These are phyloP conservation scores for Solanum paucissectum DNA, from an alignment of 257 asterid genomes.

Conservation along the genomic window DNA sequence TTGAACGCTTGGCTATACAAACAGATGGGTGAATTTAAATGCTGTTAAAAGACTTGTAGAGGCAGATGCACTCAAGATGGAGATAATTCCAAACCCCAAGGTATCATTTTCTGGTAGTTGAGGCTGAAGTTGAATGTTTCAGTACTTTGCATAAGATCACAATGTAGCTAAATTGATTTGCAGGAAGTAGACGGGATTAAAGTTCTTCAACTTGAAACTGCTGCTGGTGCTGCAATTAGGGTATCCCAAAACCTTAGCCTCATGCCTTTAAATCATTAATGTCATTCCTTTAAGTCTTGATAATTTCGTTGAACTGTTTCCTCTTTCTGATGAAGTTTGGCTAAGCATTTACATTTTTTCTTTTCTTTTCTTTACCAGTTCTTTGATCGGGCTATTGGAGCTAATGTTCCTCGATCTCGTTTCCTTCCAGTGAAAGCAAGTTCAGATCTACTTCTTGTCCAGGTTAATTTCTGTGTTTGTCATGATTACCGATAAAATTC, in stretches of 20 bases:
- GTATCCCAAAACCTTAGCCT: constrained; percentile 18
- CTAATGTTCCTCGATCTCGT: constrained; percentile 91
- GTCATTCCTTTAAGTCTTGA: background rate
- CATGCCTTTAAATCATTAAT: background rate
- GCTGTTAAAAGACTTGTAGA: constrained; percentile 80
- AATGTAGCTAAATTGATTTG: background rate
- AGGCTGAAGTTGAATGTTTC: background rate
- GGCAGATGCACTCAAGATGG: constrained; percentile 82
- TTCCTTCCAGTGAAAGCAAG: constrained; percentile 97
- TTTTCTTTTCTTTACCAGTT: constrained; percentile 29
- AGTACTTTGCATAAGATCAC: background rate
- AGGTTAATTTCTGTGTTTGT: constrained; percentile 32
- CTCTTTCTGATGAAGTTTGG: background rate
- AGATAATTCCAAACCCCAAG: constrained; percentile 98
- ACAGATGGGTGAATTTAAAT: constrained; percentile 88
- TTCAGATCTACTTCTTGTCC: constrained; percentile 91
- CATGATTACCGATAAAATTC: background rate
- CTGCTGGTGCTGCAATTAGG: constrained; percentile 99
- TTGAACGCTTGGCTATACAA: constrained; percentile 4
- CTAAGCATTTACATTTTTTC: background rate
- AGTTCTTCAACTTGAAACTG: constrained; percentile 97
- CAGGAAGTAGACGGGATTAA: constrained; percentile 95
- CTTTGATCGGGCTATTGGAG: constrained; percentile 87
- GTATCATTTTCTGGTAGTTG: constrained; percentile 16
- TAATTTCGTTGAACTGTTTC: background rate